Conservation (phyloP, 805 yeast species). For the Sugiyamaella americana region DNA sequence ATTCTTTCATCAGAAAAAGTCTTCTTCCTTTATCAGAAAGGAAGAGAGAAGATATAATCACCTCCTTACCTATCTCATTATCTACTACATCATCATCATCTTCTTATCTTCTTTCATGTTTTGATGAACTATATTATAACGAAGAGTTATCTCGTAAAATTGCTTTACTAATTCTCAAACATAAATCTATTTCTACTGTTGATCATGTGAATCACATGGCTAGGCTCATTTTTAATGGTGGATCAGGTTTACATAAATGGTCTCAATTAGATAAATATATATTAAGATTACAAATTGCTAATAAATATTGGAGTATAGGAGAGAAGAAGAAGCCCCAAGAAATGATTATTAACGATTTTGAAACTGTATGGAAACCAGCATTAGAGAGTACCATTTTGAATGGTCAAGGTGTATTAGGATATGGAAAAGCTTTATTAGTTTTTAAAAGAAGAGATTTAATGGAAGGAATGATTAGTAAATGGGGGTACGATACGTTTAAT, state of each 20-base stretch:
- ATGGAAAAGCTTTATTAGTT: constrained; percentile 14
- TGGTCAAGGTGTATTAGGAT: constrained; percentile 4
- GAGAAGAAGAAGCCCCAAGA: constrained; percentile 17
- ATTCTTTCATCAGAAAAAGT: background rate
- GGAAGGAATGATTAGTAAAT: constrained; percentile 1
- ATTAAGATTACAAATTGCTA: constrained; percentile 26
- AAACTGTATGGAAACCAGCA: constrained; percentile 18
- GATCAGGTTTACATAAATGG: constrained; percentile 25
- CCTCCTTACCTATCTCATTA: no score
- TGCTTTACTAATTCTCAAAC: constrained; percentile 23
- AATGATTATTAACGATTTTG: constrained; percentile 20
- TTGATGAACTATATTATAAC: constrained; percentile 25
- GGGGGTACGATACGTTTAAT: constrained; percentile 9
- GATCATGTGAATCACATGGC: constrained; percentile 21
- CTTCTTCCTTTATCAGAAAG: background rate
- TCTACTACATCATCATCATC: background rate
- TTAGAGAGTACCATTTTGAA: constrained; percentile 7
- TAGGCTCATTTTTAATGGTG: constrained; percentile 23
- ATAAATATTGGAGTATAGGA: constrained; percentile 25
- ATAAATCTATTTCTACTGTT: constrained; percentile 13
- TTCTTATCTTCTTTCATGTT: constrained; percentile 15
- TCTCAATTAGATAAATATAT: constrained; percentile 19
- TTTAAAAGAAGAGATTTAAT: constrained; percentile 8
- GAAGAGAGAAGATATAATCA: background rate
- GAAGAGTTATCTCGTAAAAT: constrained; percentile 23